Base-by-base conservation (phyloP, 78 protist species). In the Corallochytrium limacisporum region DNA sequence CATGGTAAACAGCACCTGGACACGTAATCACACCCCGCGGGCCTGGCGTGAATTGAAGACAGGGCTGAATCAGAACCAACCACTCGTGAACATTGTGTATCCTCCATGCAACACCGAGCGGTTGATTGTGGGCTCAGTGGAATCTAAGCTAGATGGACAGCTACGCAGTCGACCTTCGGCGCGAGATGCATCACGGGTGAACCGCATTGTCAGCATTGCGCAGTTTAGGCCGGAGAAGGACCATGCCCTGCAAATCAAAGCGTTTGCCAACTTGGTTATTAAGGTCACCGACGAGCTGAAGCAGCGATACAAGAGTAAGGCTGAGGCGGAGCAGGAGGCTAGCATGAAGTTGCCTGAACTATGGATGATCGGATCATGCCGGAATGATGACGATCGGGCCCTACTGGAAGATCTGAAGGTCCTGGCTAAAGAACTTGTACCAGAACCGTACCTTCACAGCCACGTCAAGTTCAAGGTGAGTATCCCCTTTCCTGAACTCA, bases 141-240 rank as follows among this genome's bases (percentile, higher is more conserved):
- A 22, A 8, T 15, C 10, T 1, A 40, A 2, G 32, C 63, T 48
- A 6, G 36, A 31, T n/a, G n/a, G n/a, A n/a, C n/a, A n/a, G n/a
- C n/a, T n/a, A n/a, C n/a, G n/a, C n/a, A n/a, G n/a, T n/a, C n/a
- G n/a, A n/a, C n/a, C n/a, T n/a, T n/a, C n/a, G n/a, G n/a, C n/a
- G n/a, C n/a, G n/a, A n/a, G n/a, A n/a, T n/a, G 67, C 35, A 2
- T 5, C 7, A 12, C 61, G 77, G 4, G 18, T 33, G 31, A 18
- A 24, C 28, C 38, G 40, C 43, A 62, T 83, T 32, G 53, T 84
- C n/a, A 71, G 79, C 7, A 51, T 87, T 4, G 90, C 69, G 20
- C 92, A 87, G 72, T 87, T 87, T 46, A 47, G 89, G 8, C 93
- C 94, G 6, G 92, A 88, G 42, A 87, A 86, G 79, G 70, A 82